Conservation (phyloP, 1,139 yeast species). For the Hyphopichia wangnamkhiaoensis region DNA sequence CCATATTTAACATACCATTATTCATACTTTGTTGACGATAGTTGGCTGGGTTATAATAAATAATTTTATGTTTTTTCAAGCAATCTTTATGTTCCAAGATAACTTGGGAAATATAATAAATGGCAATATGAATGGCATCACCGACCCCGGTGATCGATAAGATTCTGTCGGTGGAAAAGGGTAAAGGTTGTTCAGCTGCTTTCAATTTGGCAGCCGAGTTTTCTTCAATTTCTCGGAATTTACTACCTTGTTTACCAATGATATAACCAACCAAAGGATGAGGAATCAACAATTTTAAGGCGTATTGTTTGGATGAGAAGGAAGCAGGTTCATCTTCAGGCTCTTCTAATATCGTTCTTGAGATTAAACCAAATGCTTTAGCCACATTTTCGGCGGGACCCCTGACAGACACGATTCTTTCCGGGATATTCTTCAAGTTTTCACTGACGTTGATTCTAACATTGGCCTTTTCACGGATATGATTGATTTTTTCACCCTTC, state of each 20-base stretch:
- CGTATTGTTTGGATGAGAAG: slow-evolving; percentile 53
- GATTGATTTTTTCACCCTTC: slow-evolving; percentile 71
- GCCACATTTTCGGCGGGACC: slow-evolving; percentile 85
- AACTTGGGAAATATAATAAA: slow-evolving; percentile 70
- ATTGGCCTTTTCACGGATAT: slow-evolving; percentile 62
- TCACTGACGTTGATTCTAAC: slow-evolving; percentile 79
- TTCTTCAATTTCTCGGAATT: slow-evolving; percentile 81
- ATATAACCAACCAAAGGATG: slow-evolving; percentile 81
- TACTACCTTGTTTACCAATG: slow-evolving; percentile 77
- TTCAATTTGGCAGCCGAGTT: slow-evolving; percentile 76
- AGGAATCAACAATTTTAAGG: slow-evolving; percentile 68
- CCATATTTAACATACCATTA: slow-evolving; percentile 17
- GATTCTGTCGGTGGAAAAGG: slow-evolving; percentile 79
- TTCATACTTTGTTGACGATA: slow-evolving; percentile 27
- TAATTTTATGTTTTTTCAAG: slow-evolving; percentile 50
- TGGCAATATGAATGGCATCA: slow-evolving; percentile 84
- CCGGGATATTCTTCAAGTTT: slow-evolving; percentile 70
- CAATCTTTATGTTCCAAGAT: slow-evolving; percentile 59
- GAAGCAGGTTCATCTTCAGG: slow-evolving; percentile 66
- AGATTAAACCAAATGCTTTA: slow-evolving; percentile 75
- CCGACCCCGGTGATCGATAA: slow-evolving; percentile 77
- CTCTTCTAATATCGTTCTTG: slow-evolving; percentile 67
- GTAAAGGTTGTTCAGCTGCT: slow-evolving; percentile 76
- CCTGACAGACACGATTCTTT: slow-evolving; percentile 71
- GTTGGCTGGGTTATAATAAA: slow-evolving; percentile 68